A percentile compares a stretch with the other conserved stretches of the same genome.
These are phyloP conservation scores for Talaromyces sp. DNA, from an alignment of 2,329 filamentous ascomycete species.

Conservation along the genomic window DNA sequence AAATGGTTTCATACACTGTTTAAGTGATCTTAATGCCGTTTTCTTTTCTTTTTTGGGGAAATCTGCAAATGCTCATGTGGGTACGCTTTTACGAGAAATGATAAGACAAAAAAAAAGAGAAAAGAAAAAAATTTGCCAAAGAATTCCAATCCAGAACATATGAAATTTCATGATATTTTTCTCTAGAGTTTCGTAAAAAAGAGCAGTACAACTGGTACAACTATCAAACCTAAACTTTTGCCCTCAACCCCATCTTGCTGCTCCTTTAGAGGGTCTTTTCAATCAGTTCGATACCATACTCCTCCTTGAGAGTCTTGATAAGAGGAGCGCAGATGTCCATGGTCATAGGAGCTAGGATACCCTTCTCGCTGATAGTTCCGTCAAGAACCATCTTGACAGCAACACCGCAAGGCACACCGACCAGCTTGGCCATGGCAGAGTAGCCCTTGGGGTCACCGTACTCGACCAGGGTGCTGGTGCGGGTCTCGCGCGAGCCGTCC, in stretches of 20 bases:
- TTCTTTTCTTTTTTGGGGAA: not conserved
- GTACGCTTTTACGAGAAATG: not conserved
- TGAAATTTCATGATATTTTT: not conserved
- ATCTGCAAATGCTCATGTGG: not conserved
- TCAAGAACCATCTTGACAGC: slow-evolving; percentile 75
- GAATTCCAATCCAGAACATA: not conserved
- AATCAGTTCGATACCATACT: slow-evolving; percentile 67
- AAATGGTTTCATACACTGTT: not conserved
- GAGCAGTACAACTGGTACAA: not conserved
- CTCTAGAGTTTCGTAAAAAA: not conserved
- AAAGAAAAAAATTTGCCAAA: no score
- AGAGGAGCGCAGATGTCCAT: slow-evolving; percentile 66
- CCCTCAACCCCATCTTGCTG: not conserved
- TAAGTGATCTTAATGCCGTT: not conserved
- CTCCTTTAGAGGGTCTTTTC: slow-evolving; percentile 54
- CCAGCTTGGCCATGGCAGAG: slow-evolving; percentile 14
- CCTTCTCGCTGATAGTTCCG: slow-evolving; percentile 66
- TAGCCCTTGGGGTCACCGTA: slow-evolving; percentile 14
- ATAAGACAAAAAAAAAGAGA: not conserved
- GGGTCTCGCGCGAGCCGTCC: slow-evolving; percentile 12
- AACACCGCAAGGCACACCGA: slow-evolving; percentile 41
- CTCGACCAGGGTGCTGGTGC: slow-evolving; percentile 13
- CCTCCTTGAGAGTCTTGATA: slow-evolving; percentile 71
- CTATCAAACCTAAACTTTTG: not conserved
- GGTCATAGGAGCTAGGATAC: slow-evolving; percentile 71